phyloP scores from a whole-genome alignment of 108 stramenopile species.

The Skeletonema menzelii region DNA sequence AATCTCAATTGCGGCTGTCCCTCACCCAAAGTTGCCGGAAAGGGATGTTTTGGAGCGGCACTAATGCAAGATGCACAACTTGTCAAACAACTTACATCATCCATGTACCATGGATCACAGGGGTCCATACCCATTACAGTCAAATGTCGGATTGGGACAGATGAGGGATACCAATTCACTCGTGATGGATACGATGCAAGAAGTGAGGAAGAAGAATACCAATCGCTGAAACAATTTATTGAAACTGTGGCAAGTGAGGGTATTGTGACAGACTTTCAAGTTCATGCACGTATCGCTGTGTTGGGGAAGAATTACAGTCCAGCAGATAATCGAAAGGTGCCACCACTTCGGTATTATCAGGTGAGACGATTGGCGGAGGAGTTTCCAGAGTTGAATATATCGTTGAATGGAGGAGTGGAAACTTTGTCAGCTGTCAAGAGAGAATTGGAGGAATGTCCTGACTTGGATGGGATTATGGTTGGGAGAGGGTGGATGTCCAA shows the following conservation, averaged over 20 bases:
- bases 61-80: conserved; percentile 94
- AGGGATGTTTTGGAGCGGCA: conserved; percentile 97
- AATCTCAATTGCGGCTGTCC: conserved; percentile 99
- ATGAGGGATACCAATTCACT: conserved; percentile 53
- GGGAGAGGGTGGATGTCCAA: conserved; percentile 76
- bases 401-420: conserved; percentile 88
- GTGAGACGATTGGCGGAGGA: conserved; percentile 77
- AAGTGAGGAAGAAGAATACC: conserved; percentile 87
- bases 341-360: conserved; percentile 86
- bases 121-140: conserved; percentile 87
- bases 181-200: conserved; percentile 52
- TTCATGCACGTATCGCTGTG: conserved; percentile 98
- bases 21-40: conserved; percentile 93
- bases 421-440: conserved; percentile 63
- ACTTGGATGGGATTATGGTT: conserved; percentile 82
- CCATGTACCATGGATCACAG: conserved; percentile 74
- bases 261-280: conserved; percentile 88
- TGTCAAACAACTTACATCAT: conserved; percentile 71
- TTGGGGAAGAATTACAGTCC: conserved; percentile 90
- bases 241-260: conserved; percentile 78
- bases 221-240: conserved; percentile 80
- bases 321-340: conserved; percentile 95
- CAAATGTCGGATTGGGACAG: conserved; percentile 96
- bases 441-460: conserved; percentile 59
- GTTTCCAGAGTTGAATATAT: conserved; percentile 80